Evolutionary conservation across 495 filamentous ascomycete species (phyloP), one percentile per base, ranked within the genome.

Genomic region (Aspergillus wentii): DNA sequence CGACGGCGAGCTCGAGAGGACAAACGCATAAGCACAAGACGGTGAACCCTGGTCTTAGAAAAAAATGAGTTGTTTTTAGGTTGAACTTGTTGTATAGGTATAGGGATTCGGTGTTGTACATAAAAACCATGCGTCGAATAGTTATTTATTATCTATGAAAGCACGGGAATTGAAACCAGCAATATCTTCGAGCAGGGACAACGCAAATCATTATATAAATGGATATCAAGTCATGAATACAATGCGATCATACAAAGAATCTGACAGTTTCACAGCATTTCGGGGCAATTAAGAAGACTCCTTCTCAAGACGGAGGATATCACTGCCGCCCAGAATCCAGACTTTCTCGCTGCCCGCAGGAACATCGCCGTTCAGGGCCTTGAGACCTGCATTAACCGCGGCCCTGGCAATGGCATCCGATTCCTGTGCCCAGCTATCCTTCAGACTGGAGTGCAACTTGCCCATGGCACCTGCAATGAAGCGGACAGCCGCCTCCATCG

Each of bases 401-500:
- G 88, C 87, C 43, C 74, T 74, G 4, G 66, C 88, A 57, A 95
- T 84, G 13, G 83, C 77, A 38, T 81, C 76, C 8, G 74, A 77
- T 35, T 94, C 86, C 68, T 89, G 84, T 3, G 80, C 86, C 67
- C 80, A 78, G 9, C 41, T 49, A 54, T 94, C 75, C 67, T 79
- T 80, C 46, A 78, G 40, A 23, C 63, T 56, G 6, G 58, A 66
- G 43, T 80, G 74, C 5, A 91, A 7, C 43, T 61, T 64, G 4
- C 77, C 75, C 42, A 67, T 37, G 35, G 67, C 63, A 8, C 54
- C 59, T 3, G 79, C 75, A 19, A 85, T 5, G 27, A 52, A 59
- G 33, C 67, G 64, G 28, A 56, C 19, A 3, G 75, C 18, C 8
- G 75, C 57, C 27, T 72, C 64, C 35, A 78, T 68, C 6, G 64